These are phyloP conservation scores for Nemophila menziesii DNA, from an alignment of 257 asterid species.

Conservation along the genomic window DNA sequence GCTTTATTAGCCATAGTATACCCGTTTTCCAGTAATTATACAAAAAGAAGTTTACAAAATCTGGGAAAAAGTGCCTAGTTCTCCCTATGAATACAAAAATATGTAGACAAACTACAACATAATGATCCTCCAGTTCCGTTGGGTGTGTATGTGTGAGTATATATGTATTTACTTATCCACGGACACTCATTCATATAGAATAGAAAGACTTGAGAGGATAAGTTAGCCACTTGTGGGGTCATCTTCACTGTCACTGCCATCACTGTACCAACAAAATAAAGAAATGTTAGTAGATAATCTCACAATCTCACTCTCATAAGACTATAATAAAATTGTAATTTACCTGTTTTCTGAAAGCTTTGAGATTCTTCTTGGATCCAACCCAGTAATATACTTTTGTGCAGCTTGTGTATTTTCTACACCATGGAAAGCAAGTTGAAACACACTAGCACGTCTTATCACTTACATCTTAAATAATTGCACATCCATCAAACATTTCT, in stretches of 20 bases:
- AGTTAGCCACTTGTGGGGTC: constrained; percentile 27
- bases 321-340: neutral
- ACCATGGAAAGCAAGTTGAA: too few relatives aligned
- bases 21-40: too few relatives aligned
- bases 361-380: constrained; percentile 92
- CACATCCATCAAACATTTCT: too few relatives aligned
- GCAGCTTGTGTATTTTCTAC: constrained; percentile 83
- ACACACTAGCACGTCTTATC: too few relatives aligned
- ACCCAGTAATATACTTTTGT: constrained; percentile 83
- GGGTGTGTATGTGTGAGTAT: neutral
- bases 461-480: too few relatives aligned
- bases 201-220: neutral
- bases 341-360: constrained; percentile 95
- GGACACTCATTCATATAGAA: neutral
- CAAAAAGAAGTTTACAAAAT: neutral
- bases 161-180: neutral
- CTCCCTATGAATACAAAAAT: neutral
- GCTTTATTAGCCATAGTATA: neutral
- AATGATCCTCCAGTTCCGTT: neutral
- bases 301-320: neutral
- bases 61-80: neutral
- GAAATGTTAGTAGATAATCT: neutral
- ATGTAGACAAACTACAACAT: neutral
- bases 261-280: constrained; percentile 34
- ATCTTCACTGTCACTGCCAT: constrained; percentile 61